These are phyloP conservation scores for Coemansia sp. DNA, from an alignment of 192 early-diverging fungal species.

Conservation along the genomic window DNA sequence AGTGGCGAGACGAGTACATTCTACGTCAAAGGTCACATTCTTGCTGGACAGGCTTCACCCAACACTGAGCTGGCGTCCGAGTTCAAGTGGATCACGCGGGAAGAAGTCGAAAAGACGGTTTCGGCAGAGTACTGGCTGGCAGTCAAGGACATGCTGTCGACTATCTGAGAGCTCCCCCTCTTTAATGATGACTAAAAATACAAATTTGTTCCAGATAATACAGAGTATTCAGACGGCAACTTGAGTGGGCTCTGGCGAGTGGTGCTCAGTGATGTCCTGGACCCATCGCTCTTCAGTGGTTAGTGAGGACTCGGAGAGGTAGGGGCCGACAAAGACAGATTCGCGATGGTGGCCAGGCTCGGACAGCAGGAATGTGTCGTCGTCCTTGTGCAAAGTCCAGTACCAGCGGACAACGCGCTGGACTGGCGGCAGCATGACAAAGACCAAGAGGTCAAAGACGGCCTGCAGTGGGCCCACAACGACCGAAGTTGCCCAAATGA, in stretches of 20 bases:
- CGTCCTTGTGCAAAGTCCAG: conserved; percentile 41
- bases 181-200: background rate
- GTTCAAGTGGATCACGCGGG: conserved; percentile 49
- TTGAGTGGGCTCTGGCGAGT: background rate
- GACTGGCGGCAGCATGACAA: conserved; percentile 37
- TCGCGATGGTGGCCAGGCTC: conserved; percentile 17
- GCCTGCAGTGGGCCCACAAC: conserved; percentile 37
- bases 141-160: conserved; percentile 45
- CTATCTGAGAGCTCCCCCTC: conserved; percentile 3
- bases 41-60: conserved; percentile 64
- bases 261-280: conserved; percentile 20
- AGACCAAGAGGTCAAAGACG: conserved; percentile 29
- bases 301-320: conserved; percentile 1
- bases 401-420: conserved; percentile 40
- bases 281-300: conserved; percentile 27
- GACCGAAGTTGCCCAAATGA: conserved; percentile 22
- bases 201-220: background rate
- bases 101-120: conserved; percentile 36
- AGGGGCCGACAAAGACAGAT: conserved; percentile 17
- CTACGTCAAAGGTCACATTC: conserved; percentile 81
- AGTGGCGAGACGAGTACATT: conserved; percentile 59
- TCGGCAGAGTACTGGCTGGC: conserved; percentile 43
- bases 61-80: conserved; percentile 19
- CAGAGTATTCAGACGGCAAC: background rate
- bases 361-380: conserved; percentile 14